phyloP scores from a whole-genome alignment of 148 eudicot genomes.

The Arbutus unedo region DNA sequence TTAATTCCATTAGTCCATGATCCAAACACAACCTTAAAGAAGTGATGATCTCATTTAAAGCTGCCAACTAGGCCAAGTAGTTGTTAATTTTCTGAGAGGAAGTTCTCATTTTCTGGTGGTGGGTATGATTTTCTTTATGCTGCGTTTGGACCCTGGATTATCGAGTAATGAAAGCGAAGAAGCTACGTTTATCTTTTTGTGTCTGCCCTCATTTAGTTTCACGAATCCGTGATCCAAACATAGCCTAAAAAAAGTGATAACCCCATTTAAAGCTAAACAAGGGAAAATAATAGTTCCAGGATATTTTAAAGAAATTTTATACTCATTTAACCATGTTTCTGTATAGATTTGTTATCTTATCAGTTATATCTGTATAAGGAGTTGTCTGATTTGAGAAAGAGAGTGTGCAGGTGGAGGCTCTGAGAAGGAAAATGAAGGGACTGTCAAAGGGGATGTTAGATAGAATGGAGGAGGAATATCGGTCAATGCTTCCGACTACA shows the following conservation, averaged over 20 bases:
- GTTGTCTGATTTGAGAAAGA: constrained; percentile 1
- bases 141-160: no score
- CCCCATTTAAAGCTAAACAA: no score
- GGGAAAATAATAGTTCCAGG: neutral
- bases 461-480: constrained; percentile 73
- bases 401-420: constrained; percentile 48
- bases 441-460: constrained; percentile 66
- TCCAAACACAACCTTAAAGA: neutral
- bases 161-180: no score
- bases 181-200: no score
- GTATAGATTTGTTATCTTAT: neutral
- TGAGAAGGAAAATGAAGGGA: constrained; percentile 72
- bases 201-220: no score
- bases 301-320: neutral
- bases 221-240: no score
- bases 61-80: neutral
- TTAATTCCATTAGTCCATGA: neutral
- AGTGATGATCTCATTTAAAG: neutral
- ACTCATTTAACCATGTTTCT: neutral
- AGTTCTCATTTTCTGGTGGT: no score
- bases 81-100: no score
- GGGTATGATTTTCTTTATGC: no score
- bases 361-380: neutral
- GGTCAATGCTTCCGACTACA: constrained; percentile 45
- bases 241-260: no score